phyloP scores from a whole-genome alignment of 2,329 filamentous ascomycete species.

The Dichotomopilus funicola region DNA sequence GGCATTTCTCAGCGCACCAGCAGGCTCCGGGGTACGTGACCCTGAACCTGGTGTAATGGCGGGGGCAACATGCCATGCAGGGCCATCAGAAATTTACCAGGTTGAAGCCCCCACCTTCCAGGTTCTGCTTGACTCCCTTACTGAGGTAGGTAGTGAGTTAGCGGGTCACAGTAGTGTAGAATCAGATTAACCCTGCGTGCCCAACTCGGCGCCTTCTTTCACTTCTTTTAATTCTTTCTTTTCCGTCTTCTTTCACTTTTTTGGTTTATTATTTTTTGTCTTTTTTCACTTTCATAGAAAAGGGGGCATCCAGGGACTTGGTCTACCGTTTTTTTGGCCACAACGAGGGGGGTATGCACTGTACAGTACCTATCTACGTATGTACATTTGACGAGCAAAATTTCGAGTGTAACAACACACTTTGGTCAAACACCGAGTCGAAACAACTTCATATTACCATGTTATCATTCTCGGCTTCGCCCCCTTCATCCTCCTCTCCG shows the following conservation, averaged over 20 bases:
- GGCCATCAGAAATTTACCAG: too few species aligned
- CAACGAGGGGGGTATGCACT: too few species aligned
- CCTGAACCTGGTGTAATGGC: too few species aligned
- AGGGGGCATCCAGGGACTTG: background rate
- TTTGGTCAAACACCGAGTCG: background rate
- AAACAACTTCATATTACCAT: constrained; percentile 25
- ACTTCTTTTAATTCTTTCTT: background rate
- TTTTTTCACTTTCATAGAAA: background rate
- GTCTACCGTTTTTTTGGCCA: background rate
- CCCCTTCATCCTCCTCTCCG: constrained; percentile 38
- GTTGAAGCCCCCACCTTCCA: too few species aligned
- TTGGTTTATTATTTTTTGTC: background rate
- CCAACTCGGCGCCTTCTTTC: background rate
- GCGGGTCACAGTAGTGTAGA: too few species aligned
- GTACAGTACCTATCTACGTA: too few species aligned
- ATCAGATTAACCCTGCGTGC: too few species aligned
- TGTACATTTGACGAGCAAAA: too few species aligned
- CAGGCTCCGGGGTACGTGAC: too few species aligned
- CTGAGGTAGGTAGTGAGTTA: background rate
- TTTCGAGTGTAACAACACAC: too few species aligned
- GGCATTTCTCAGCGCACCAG: too few species aligned
- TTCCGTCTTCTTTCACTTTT: background rate
- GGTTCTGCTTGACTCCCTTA: background rate
- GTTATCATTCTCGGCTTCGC: constrained; percentile 10
- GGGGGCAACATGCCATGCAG: too few species aligned